Percentiles rank a stretch among this genome's conserved stretches.
phyloP scores from a whole-genome alignment of 192 early-diverging fungal species.

The Podila epigama region DNA sequence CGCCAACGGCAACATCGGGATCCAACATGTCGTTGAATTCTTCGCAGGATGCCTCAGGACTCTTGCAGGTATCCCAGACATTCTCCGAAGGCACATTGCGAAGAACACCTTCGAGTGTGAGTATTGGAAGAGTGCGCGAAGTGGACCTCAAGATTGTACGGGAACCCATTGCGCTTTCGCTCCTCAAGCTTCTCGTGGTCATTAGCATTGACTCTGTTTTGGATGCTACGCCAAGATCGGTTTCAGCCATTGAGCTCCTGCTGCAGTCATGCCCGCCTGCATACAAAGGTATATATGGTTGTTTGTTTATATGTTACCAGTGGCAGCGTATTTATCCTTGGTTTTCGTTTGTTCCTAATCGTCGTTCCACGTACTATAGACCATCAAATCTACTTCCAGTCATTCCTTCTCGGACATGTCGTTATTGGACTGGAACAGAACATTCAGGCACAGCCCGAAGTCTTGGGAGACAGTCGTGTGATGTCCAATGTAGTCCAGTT shows the following conservation, averaged over 20 bases:
- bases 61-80: slow-evolving; percentile 31
- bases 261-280: slow-evolving; percentile 45
- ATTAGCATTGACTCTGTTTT: slow-evolving; percentile 63
- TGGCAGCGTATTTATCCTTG: too few species aligned
- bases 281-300: slow-evolving; percentile 24
- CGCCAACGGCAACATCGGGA: slow-evolving; percentile 2
- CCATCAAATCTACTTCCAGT: slow-evolving; percentile 45
- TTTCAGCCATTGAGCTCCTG: slow-evolving; percentile 27
- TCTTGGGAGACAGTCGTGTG: slow-evolving; percentile 31
- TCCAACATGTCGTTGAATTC: slow-evolving; percentile 22
- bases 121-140: slow-evolving; percentile 28
- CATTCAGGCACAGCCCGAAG: slow-evolving; percentile 39
- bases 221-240: slow-evolving; percentile 37
- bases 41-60: slow-evolving; percentile 13
- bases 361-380: too few species aligned
- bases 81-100: slow-evolving; percentile 33
- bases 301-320: too few species aligned
- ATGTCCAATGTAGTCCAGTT: slow-evolving; percentile 43
- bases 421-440: slow-evolving; percentile 45
- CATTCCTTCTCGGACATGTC: slow-evolving; percentile 40
- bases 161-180: slow-evolving; percentile 48
- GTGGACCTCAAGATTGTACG: slow-evolving; percentile 45
- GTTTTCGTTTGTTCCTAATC: too few species aligned
- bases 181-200: slow-evolving; percentile 63
- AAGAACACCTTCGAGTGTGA: slow-evolving; percentile 24